phyloP scores from a whole-genome alignment of 1,139 yeast genomes.

The Hyphopichia fennica region DNA sequence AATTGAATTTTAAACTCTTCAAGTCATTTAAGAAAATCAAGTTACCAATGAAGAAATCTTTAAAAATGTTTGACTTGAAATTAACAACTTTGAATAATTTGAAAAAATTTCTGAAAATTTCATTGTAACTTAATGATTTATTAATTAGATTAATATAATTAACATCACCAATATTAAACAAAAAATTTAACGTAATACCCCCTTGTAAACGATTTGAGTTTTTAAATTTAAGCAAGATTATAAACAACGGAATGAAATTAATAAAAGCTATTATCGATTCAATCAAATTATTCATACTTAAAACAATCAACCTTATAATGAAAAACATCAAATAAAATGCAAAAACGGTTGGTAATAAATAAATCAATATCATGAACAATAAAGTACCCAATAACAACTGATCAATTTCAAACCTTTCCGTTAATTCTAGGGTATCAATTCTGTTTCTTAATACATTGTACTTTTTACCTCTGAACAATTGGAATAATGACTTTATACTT shows the following conservation, averaged over 20 bases:
- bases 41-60: slow-evolving; percentile 32
- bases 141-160: slow-evolving; percentile 35
- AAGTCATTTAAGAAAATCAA: slow-evolving; percentile 30
- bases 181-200: slow-evolving; percentile 56
- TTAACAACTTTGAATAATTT: slow-evolving; percentile 32
- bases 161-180: slow-evolving; percentile 13
- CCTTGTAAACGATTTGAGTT: slow-evolving; percentile 90
- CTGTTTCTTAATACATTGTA: slow-evolving; percentile 80
- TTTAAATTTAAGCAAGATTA: slow-evolving; percentile 72
- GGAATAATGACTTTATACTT: slow-evolving; percentile 71
- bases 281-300: slow-evolving; percentile 50
- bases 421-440: slow-evolving; percentile 62
- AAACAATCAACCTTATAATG: slow-evolving; percentile 50
- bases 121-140: slow-evolving; percentile 39
- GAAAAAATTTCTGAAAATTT: slow-evolving; percentile 37
- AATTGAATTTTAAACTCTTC: slow-evolving; percentile 33
- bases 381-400: slow-evolving; percentile 87
- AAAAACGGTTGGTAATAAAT: slow-evolving; percentile 81
- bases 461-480: slow-evolving; percentile 87
- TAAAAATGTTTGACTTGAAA: slow-evolving; percentile 23
- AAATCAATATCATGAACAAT: slow-evolving; percentile 74
- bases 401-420: slow-evolving; percentile 69
- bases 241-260: slow-evolving; percentile 87
- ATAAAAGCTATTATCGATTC: slow-evolving; percentile 65
- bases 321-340: slow-evolving; percentile 84